A percentile compares a stretch with the other conserved stretches of the same genome.
phyloP scores from a whole-genome alignment of 352 stramenopile genomes.

The Pythium brassicae region DNA sequence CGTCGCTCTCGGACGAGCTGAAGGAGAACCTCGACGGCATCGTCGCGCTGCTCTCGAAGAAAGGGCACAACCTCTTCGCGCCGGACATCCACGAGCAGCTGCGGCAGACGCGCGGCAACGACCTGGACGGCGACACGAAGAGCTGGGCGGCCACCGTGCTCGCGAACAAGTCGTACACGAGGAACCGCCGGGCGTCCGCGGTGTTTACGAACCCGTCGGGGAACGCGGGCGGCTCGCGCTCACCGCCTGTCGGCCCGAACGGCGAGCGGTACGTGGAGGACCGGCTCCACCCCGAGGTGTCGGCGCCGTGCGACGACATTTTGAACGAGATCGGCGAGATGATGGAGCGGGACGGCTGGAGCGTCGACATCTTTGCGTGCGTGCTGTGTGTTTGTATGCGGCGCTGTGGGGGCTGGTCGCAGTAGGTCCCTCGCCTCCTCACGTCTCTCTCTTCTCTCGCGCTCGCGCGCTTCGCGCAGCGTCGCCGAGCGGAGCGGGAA shows the following conservation, averaged over 20 bases:
- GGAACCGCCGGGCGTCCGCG: slow-evolving; percentile 51
- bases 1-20: slow-evolving; percentile 55
- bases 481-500: slow-evolving; percentile 60
- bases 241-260: slow-evolving; percentile 8
- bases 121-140: slow-evolving; percentile 75
- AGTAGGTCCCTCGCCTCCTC: background rate
- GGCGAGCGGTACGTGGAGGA: slow-evolving; percentile 35
- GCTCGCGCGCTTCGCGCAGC: slow-evolving; percentile 15
- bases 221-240: slow-evolving; percentile 9
- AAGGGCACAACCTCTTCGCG: slow-evolving; percentile 76
- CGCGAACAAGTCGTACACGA: slow-evolving; percentile 74
- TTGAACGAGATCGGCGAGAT: slow-evolving; percentile 61
- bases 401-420: no score
- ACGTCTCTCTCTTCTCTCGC: background rate
- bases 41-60: slow-evolving; percentile 69
- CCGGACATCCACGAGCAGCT: slow-evolving; percentile 81
- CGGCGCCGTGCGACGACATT: slow-evolving; percentile 46
- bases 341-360: slow-evolving; percentile 76
- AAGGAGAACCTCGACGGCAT: slow-evolving; percentile 74
- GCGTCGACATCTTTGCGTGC: slow-evolving; percentile 66
- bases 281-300: slow-evolving; percentile 58
- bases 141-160: slow-evolving; percentile 74
- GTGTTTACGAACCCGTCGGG: slow-evolving; percentile 29
- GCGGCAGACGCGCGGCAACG: slow-evolving; percentile 61
- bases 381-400: slow-evolving; percentile 5